phyloP scores from a whole-genome alignment of 2,329 filamentous ascomycete genomes.

The Fusarium brevicatenulatum region DNA sequence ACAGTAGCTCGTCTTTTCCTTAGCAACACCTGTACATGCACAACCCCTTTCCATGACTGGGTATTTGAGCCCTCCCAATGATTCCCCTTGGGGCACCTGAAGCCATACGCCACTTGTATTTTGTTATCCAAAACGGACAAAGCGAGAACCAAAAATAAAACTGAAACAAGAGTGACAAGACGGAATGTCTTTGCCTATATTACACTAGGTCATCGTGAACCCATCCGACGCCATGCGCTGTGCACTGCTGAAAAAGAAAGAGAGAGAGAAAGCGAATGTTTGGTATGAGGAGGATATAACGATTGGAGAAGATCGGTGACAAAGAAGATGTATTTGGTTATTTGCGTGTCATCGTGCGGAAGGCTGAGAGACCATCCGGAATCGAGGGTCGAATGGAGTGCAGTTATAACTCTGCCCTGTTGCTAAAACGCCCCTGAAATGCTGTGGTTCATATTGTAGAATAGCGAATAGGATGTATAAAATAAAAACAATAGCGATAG shows the following conservation, averaged over 20 bases:
- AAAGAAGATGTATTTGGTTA: conserved; percentile 38
- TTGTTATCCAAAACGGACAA: conserved; percentile 40
- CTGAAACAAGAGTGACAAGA: conserved; percentile 35
- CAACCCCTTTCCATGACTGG: conserved; percentile 20
- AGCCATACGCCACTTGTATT: conserved; percentile 39
- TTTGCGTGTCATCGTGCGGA: conserved; percentile 41
- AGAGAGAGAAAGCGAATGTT: conserved; percentile 34
- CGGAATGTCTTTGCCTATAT: conserved; percentile 41
- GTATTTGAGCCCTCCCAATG: conserved; percentile 34
- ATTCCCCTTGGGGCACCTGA: conserved; percentile 22
- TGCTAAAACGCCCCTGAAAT: conserved; percentile 38
- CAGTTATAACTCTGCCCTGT: conserved; percentile 16
- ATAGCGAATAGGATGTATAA: conserved; percentile 20
- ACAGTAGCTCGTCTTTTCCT: conserved; percentile 31
- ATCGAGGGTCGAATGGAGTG: conserved; percentile 17
- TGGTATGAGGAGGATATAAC: conserved; percentile 16
- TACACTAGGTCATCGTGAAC: conserved; percentile 41
- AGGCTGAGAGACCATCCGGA: conserved; percentile 16
- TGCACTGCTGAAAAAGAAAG: conserved; percentile 37
- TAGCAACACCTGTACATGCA: conserved; percentile 11
- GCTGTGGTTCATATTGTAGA: conserved; percentile 29
- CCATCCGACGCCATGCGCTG: conserved; percentile 43
- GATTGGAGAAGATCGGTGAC: conserved; percentile 35
- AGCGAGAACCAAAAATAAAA: conserved; percentile 32
- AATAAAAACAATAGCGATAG: conserved; percentile 13